These are phyloP conservation scores for Sextonia rubra DNA, from an alignment of 164 flowering plant species.

Conservation along the genomic window DNA sequence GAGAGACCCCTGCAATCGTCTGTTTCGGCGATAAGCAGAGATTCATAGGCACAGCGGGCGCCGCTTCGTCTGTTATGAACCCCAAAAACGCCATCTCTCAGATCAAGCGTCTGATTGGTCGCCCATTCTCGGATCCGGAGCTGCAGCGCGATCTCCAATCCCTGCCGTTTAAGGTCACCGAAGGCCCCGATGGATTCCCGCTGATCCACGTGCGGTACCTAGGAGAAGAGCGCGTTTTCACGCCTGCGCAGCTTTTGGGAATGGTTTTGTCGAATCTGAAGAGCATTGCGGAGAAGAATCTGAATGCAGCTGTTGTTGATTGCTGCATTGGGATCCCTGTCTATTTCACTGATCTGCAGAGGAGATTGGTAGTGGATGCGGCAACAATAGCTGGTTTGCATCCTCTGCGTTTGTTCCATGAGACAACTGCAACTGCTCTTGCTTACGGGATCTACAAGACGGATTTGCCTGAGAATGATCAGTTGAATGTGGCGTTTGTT, in stretches of 20 bases:
- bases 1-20: slow-evolving; percentile 86
- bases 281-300: slow-evolving; percentile 76
- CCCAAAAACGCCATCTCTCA: slow-evolving; percentile 82
- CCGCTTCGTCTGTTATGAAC: slow-evolving; percentile 78
- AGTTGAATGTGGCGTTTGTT: slow-evolving; percentile 75
- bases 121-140: slow-evolving; percentile 71
- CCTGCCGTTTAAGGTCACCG: slow-evolving; percentile 65
- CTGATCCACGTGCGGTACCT: slow-evolving; percentile 68
- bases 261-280: slow-evolving; percentile 80
- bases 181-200: slow-evolving; percentile 91
- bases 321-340: slow-evolving; percentile 93
- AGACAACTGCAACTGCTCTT: slow-evolving; percentile 84
- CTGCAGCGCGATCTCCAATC: slow-evolving; percentile 66
- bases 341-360: slow-evolving; percentile 83
- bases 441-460: slow-evolving; percentile 93
- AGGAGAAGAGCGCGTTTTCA: slow-evolving; percentile 61
- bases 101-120: slow-evolving; percentile 72
- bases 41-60: slow-evolving; percentile 91
- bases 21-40: slow-evolving; percentile 92
- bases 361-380: slow-evolving; percentile 87
- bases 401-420: slow-evolving; percentile 73
- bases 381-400: slow-evolving; percentile 85
- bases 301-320: slow-evolving; percentile 84
- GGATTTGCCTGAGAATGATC: slow-evolving; percentile 80
- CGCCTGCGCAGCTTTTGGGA: slow-evolving; percentile 80